These are phyloP conservation scores for Anaeromyces robustus DNA, from an alignment of 192 early-diverging fungal genomes.

Conservation along the genomic window DNA sequence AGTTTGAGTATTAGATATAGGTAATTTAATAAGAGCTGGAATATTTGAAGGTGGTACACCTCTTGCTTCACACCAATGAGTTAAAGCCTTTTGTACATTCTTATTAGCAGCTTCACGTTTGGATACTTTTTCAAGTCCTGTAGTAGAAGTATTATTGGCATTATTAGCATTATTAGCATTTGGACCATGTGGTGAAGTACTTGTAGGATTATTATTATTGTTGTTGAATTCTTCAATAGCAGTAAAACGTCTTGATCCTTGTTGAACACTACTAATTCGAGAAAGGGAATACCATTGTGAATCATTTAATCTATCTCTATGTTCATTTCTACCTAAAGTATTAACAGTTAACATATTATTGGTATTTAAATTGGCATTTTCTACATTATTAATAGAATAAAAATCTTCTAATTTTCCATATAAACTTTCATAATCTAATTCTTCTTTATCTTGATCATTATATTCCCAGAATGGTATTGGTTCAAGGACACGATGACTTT, in stretches of 20 bases:
- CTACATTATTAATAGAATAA: neutral
- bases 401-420: neutral
- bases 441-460: neutral
- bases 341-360: neutral
- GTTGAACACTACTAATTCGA: neutral
- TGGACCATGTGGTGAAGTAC: neutral
- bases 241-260: neutral
- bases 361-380: neutral
- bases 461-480: neutral
- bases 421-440: neutral
- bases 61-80: neutral
- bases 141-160: neutral
- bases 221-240: neutral
- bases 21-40: neutral
- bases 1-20: neutral
- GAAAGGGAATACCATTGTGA: neutral
- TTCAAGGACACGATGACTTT: conserved; percentile 11
- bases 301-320: neutral
- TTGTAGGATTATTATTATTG: neutral
- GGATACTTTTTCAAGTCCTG: neutral
- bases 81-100: neutral
- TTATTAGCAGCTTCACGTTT: neutral
- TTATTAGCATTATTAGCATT: neutral
- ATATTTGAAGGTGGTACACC: neutral
- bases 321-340: neutral